Evolutionary conservation across 768 basidiomycete genomes (phyloP).

Genomic region (Amylocystis lapponica): DNA sequence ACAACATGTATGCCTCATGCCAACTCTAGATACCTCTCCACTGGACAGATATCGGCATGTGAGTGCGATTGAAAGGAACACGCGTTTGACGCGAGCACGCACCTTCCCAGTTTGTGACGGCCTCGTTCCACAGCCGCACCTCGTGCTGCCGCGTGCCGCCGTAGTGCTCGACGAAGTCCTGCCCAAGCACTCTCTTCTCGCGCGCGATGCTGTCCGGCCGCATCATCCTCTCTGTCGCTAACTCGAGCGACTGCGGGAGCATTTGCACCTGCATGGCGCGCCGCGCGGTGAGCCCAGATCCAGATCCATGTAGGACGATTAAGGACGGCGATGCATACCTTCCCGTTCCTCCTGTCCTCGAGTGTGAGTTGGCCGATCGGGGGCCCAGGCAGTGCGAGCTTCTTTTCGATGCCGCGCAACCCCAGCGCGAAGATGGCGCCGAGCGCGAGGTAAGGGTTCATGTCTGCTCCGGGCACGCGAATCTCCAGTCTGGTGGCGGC

Average conservation of each 20-base stretch:
- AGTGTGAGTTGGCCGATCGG: constrained; percentile 59
- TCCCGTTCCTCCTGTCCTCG: constrained; percentile 53
- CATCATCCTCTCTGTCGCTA: constrained; percentile 81
- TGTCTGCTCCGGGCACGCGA: constrained; percentile 93
- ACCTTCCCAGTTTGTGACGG: constrained; percentile 96
- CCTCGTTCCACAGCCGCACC: constrained; percentile 78
- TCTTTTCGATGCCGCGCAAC: constrained; percentile 79
- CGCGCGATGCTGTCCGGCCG: constrained; percentile 72
- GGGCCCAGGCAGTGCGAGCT: constrained; percentile 57
- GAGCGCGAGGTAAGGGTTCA: constrained; percentile 89
- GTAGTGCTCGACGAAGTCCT: constrained; percentile 91
- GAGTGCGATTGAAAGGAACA: background rate
- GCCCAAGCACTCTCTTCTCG: constrained; percentile 65
- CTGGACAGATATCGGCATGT: constrained; percentile 29
- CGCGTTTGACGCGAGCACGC: constrained; percentile 16
- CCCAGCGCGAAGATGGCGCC: constrained; percentile 87
- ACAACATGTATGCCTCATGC: constrained; percentile 38
- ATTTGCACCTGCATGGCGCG: constrained; percentile 48
- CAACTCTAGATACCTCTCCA: constrained; percentile 83
- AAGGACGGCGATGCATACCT: constrained; percentile 30
- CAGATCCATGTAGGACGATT: background rate
- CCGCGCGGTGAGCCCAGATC: background rate
- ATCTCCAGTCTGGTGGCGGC: constrained; percentile 88
- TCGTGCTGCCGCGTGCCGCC: constrained; percentile 95
- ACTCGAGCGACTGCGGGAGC: constrained; percentile 74